Base-by-base conservation (phyloP, 805 yeast species). In the Candida ficus region DNA sequence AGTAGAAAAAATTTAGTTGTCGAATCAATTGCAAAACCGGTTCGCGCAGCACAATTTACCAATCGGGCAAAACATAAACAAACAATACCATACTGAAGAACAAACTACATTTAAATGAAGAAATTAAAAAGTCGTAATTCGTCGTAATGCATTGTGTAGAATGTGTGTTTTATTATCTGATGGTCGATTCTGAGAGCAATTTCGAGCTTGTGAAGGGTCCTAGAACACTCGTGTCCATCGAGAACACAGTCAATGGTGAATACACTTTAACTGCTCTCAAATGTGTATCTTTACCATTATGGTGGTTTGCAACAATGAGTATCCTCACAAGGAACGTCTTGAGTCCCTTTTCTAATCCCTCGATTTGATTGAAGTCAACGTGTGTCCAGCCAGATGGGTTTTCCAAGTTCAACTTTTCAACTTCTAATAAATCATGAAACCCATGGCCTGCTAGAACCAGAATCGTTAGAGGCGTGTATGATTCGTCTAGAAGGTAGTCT, bases 241-340 rank as follows among this genome's bases (percentile, higher is more conserved):
- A 48, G 30, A 44, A 58, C 10, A 54, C 50, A 37, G 61, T 54
- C 14, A 55, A 50, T 6, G 72, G 72, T 8, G 76, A 64, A 60
- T 78, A 66, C 52, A 86, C 59, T 67, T 78, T 76, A 14, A 90
- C 68, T 0, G 89, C 83, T 35, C 99, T 63, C 10, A 93, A 67
- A 58, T 89, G 98, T 1, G 96, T 82, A 59, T 93, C 99, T 56
- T 91, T 93, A 34, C 99, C 99, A 56, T 87, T 89, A 56, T 90
- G 97, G 53, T 88, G 96, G 53, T 95, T 93, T 1, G 85, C 75
- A 8, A 75, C 57, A 6, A 88, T 69, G n/a, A 72, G 57, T 13
- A 89, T 49, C 44, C 84, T 73, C 11, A 88, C 62, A 46, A 80
- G 64, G 51, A 79, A 83, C 38, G 93, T 77, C 50, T 83, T 79